Evolutionary conservation across 805 yeast species (phyloP).

Genomic region (Candida corydali): DNA sequence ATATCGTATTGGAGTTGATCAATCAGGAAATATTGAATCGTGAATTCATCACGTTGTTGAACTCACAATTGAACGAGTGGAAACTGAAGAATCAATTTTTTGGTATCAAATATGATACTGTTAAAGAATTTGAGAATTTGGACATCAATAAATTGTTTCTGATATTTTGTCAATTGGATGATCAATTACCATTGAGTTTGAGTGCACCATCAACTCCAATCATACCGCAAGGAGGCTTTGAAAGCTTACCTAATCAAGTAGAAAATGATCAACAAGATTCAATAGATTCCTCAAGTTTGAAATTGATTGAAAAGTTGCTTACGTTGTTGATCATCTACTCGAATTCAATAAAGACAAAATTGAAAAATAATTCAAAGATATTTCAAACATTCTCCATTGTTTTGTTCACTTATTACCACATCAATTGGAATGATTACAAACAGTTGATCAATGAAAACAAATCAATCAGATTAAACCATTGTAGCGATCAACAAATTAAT

Average conservation of each 20-base stretch:
- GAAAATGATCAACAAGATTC: background rate
- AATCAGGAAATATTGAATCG: constrained; percentile 27
- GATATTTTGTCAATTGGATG: constrained; percentile 35
- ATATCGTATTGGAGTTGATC: constrained; percentile 28
- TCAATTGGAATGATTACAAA: constrained; percentile 34
- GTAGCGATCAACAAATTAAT: constrained; percentile 27
- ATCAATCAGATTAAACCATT: constrained; percentile 35
- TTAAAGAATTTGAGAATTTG: constrained; percentile 27
- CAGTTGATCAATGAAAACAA: constrained; percentile 31
- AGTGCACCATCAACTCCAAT: constrained; percentile 44
- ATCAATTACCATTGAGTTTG: constrained; percentile 38
- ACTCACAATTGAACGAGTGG: constrained; percentile 27
- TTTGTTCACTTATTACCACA: constrained; percentile 36
- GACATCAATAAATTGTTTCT: constrained; percentile 29
- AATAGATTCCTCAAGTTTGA: constrained; percentile 16
- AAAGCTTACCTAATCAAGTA: no score
- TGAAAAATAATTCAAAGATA: constrained; percentile 25
- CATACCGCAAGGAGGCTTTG: constrained; percentile 5
- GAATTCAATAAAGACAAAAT: constrained; percentile 27
- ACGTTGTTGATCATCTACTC: constrained; percentile 33
- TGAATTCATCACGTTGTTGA: constrained; percentile 23
- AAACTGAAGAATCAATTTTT: background rate
- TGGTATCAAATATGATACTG: background rate
- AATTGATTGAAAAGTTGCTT: constrained; percentile 27
- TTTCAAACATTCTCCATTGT: constrained; percentile 29